These are phyloP conservation scores for Bocquillonia castaneifolia DNA, from an alignment of 441 rosid species.

Conservation along the genomic window DNA sequence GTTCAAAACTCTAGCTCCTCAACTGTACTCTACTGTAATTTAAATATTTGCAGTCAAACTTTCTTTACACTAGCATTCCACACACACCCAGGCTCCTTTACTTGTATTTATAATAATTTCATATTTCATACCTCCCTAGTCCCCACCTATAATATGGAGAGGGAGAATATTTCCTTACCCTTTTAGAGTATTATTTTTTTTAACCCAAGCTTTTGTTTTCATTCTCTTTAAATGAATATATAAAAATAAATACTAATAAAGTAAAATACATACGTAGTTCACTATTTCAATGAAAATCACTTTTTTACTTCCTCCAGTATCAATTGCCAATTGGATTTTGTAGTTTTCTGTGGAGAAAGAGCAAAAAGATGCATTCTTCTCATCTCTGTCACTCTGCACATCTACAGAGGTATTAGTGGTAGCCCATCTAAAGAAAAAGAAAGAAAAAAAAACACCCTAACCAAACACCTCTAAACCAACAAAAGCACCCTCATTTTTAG, in stretches of 20 bases:
- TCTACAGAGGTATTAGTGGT: slow-evolving; percentile 29
- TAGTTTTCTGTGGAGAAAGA: slow-evolving; percentile 11
- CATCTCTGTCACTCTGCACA: slow-evolving; percentile 30
- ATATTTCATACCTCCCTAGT: no score
- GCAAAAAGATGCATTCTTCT: slow-evolving; percentile 20
- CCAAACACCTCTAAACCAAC: slow-evolving; percentile 16
- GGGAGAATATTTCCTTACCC: slow-evolving; percentile 20
- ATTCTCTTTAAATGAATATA: slow-evolving; percentile 31
- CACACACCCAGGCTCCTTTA: slow-evolving; percentile 25
- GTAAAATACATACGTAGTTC: background rate
- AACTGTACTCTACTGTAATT: background rate
- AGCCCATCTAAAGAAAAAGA: slow-evolving; percentile 25
- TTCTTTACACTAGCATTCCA: slow-evolving; percentile 14
- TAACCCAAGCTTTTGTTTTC: slow-evolving; percentile 28
- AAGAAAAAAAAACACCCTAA: slow-evolving; percentile 3
- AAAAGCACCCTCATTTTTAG: slow-evolving; percentile 10
- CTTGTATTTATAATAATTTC: slow-evolving; percentile 28
- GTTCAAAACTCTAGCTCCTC: background rate
- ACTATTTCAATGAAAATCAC: slow-evolving; percentile 18
- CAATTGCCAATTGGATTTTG: slow-evolving; percentile 23
- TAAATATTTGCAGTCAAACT: slow-evolving; percentile 27
- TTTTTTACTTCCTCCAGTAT: slow-evolving; percentile 9
- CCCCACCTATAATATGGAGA: background rate
- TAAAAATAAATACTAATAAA: background rate
- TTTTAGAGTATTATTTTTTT: slow-evolving; percentile 8